Evolutionary conservation across 2,329 filamentous ascomycete genomes (phyloP), one percentile per base, ranked within the genome.

Genomic region (Zymoseptoria tritici): DNA sequence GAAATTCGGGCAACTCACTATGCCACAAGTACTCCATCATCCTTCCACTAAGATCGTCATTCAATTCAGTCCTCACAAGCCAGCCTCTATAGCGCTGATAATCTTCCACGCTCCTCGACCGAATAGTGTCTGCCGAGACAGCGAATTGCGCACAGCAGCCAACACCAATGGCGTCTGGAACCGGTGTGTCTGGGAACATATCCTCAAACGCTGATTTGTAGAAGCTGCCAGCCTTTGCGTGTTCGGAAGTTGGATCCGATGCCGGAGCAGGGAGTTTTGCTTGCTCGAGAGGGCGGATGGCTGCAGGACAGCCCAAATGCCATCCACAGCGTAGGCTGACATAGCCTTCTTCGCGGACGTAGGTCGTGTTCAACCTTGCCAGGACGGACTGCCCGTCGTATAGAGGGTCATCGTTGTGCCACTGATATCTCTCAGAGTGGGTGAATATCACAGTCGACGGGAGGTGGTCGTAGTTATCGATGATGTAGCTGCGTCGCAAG

Each of bases 1-100:
- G n/a, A n/a, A n/a, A n/a, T n/a, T n/a, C n/a, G n/a, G n/a, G n/a
- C n/a, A n/a, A n/a, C n/a, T n/a, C n/a, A n/a, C n/a, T 81, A 61
- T 83, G 81, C 81, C 81, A 84, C 1, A 77, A 78, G 68, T 83
- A 84, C 62, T 84, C 81, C 70, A 83, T 75, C 3, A 84, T 76
- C n/a, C 81, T 70, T 3, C 81, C 81, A 62, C 78, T 80, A 31
- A 82, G 71, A 49, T 74, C 75, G 70, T 83, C 81, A 0, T 68
- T 67, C 52, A 83, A 62, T 0, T 73, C 65, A 0, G 81, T 83
- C 2, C 78, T 67, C 13, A 77, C 52, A 13, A 83, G 66, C 81
- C 81, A 83, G 2, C 76, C 70, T 16, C 79, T 73, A 61, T 76
- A 80, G 7, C 74, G 70, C 59, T 77, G 72, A 60, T 83, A 83